These are phyloP conservation scores for Ogataea nakhonphanomensis DNA, from an alignment of 805 yeast species.

Conservation along the genomic window DNA sequence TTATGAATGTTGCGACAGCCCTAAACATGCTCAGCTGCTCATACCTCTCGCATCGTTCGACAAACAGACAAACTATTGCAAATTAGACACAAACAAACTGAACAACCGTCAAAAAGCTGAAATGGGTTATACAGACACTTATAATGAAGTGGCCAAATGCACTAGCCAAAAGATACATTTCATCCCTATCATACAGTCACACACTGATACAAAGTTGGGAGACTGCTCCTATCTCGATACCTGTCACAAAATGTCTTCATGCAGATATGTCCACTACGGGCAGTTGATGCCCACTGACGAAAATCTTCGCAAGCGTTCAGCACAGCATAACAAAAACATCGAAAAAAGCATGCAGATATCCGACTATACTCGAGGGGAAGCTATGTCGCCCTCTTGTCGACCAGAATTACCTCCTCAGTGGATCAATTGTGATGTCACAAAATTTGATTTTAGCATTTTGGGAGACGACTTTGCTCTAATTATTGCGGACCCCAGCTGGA, in stretches of 20 bases:
- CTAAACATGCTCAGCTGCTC: slow-evolving; percentile 32
- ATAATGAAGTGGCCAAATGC: slow-evolving; percentile 28
- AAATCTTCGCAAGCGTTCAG: slow-evolving; percentile 9
- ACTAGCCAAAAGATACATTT: slow-evolving; percentile 43
- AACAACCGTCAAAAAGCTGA: slow-evolving; percentile 16
- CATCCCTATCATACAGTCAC: slow-evolving; percentile 50
- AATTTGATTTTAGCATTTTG: slow-evolving; percentile 62
- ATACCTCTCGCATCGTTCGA: slow-evolving; percentile 25
- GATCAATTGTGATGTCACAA: slow-evolving; percentile 81
- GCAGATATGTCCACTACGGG: slow-evolving; percentile 79
- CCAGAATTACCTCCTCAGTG: slow-evolving; percentile 61
- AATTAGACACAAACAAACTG: slow-evolving; percentile 27
- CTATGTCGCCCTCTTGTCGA: slow-evolving; percentile 28
- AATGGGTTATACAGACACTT: slow-evolving; percentile 7
- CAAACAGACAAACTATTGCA: slow-evolving; percentile 26
- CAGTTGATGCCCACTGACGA: slow-evolving; percentile 41
- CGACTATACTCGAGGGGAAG: slow-evolving; percentile 50
- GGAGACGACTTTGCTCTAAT: slow-evolving; percentile 78
- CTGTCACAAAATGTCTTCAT: slow-evolving; percentile 78
- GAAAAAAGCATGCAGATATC: slow-evolving; percentile 22
- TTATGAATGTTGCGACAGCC: slow-evolving; percentile 47
- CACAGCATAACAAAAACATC: slow-evolving; percentile 22
- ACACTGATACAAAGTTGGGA: slow-evolving; percentile 71
- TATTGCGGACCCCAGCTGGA: slow-evolving; percentile 96
- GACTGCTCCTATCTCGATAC: slow-evolving; percentile 95